Conservation (phyloP, 495 filamentous ascomycete genomes). For the Neurospora sublineolata region DNA sequence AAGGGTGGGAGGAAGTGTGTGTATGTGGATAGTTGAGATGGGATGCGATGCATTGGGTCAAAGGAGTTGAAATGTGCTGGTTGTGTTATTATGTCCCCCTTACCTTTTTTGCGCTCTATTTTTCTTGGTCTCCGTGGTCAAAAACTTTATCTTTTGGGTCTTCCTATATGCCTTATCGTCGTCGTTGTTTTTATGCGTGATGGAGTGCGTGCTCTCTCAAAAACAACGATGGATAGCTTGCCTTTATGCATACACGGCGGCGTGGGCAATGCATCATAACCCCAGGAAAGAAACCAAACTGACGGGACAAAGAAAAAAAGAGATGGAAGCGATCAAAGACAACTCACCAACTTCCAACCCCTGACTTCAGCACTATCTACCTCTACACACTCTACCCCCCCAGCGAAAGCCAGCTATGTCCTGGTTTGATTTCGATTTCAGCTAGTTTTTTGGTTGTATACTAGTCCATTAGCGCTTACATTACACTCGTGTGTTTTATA, state of each 20-base stretch:
- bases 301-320: background rate
- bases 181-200: background rate
- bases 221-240: background rate
- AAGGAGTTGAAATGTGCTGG: background rate
- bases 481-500: background rate
- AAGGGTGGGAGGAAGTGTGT: background rate
- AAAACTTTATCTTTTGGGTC: background rate
- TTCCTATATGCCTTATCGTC: background rate
- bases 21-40: background rate
- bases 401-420: background rate
- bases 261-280: no score
- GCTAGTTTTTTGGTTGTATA: background rate
- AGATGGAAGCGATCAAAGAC: no score
- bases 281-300: background rate
- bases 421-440: background rate
- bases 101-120: background rate
- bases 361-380: background rate
- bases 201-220: background rate
- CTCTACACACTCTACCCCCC: background rate
- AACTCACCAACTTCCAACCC: no score
- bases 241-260: background rate
- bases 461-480: background rate
- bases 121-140: background rate
- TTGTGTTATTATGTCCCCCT: background rate
- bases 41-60: background rate